Conservation (phyloP, 345 rosid genomes). For the Salix caprea region DNA sequence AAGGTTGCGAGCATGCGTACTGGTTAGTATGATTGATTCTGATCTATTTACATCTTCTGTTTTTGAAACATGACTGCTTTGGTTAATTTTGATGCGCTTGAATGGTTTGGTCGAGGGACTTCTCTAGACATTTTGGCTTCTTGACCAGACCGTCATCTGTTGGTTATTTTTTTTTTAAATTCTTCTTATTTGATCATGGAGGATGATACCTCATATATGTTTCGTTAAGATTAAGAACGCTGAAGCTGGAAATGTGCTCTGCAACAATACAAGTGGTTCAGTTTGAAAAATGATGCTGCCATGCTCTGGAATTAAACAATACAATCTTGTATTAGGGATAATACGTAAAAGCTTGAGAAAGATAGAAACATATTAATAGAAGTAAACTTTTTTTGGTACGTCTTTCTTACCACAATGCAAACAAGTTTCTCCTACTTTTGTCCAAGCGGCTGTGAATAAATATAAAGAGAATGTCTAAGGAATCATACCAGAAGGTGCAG, state of each 20-base stretch:
- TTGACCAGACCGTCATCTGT: neutral
- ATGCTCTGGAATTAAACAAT: neutral
- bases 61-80: neutral
- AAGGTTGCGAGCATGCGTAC: constrained; percentile 96
- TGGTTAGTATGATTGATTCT: constrained; percentile 41
- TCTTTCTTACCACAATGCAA: neutral
- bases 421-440: neutral
- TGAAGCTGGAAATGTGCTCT: neutral
- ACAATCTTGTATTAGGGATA: neutral
- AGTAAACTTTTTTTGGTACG: neutral
- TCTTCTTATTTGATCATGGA: neutral
- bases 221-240: neutral
- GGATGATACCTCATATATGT: neutral
- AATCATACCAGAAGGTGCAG: neutral
- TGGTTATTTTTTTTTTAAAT: neutral
- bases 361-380: neutral
- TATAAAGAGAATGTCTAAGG: neutral
- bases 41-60: neutral
- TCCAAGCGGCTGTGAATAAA: neutral
- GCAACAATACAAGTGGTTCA: neutral
- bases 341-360: neutral
- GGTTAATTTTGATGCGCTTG: neutral
- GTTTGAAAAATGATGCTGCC: neutral
- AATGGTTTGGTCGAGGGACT: neutral
- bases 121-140: neutral